Evolutionary conservation across 2,329 filamentous ascomycete genomes (phyloP).

Genomic region (Chaetomiaceae sp.): DNA sequence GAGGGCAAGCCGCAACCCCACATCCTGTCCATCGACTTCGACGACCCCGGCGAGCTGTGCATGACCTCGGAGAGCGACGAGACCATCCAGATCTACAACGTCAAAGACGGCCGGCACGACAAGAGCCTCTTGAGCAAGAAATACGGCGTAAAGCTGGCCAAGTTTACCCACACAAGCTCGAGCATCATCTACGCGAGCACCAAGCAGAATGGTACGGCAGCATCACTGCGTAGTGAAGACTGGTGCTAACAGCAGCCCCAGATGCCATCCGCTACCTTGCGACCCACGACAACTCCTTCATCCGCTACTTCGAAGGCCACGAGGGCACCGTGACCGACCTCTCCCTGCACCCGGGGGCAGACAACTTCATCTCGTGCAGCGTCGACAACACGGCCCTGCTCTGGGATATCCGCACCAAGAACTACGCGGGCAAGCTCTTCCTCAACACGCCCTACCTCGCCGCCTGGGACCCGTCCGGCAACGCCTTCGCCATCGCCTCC

Average conservation of each 20-base stretch:
- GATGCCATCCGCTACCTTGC: conserved; percentile 81
- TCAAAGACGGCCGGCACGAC: conserved; percentile 80
- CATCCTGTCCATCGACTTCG: conserved; percentile 90
- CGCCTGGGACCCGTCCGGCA: conserved; percentile 87
- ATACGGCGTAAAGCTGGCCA: conserved; percentile 89
- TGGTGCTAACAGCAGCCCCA: conserved; percentile 26
- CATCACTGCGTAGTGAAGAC: not conserved
- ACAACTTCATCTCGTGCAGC: conserved; percentile 88
- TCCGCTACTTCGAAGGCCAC: conserved; percentile 93
- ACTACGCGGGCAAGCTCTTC: conserved; percentile 73
- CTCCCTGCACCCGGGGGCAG: conserved; percentile 74
- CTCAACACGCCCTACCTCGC: conserved; percentile 76
- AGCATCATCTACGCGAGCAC: conserved; percentile 95
- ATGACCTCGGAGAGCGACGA: conserved; percentile 92
- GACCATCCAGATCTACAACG: conserved; percentile 91
- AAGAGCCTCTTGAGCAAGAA: conserved; percentile 93
- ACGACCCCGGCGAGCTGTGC: conserved; percentile 87
- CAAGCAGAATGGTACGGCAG: conserved; percentile 68
- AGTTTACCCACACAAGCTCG: conserved; percentile 86
- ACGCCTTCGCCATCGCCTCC: conserved; percentile 83
- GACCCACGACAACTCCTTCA: conserved; percentile 92
- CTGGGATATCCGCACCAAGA: conserved; percentile 80
- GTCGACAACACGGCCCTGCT: conserved; percentile 86
- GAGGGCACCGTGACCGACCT: conserved; percentile 77
- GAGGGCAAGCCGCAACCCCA: conserved; percentile 50